Base-by-base conservation (phyloP, 495 filamentous ascomycete species). In the Parachaetomium inaequale region DNA sequence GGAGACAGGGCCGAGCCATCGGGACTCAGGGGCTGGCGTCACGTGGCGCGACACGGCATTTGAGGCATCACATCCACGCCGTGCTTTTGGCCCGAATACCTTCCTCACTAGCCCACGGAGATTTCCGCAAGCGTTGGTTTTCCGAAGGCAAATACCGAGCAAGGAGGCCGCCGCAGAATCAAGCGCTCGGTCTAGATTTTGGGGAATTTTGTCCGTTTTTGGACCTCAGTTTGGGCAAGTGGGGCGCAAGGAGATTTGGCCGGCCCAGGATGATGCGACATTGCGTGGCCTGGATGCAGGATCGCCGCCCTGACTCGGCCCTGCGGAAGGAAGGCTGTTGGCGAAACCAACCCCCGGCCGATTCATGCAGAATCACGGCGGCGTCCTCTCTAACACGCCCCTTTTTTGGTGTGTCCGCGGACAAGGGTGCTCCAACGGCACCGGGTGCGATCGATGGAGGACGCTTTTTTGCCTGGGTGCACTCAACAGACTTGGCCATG, bases 201-300 rank as follows among this genome's bases (percentile, higher is more conserved):
- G 45, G 45, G 15, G n/a, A 12, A 14, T 49, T 26, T 56, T 57
- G 54, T n/a, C 34, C 19, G 19, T 23, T 53, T 34, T 25, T 50
- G 19, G 43, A 23, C 4, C 28, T 40, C 36, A 1, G 17, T n/a
- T n/a, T 17, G 38, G 7, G 38, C 38, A 49, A 49, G 45, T 26
- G 45, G 45, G 45, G 45, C 45, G 8, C 19, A 21, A 51, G 43
- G 21, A 50, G 38, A 34, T 62, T 47, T 36, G 59, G 40, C 59
- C 36, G 50, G 25, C 3, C 19, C 21, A 19, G 3, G 49, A 31
- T 29, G 26, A 19, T 46, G 42, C 42, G 49, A 51, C 21, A 26
- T 23, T 29, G 10, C 49, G 34, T 40, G 28, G 34, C 36, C 15
- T 43, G 36, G 53, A 19, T 7, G 25, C 11, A 26, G 53, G 53